Conservation (phyloP, 192 early-diverging fungal genomes). For the Linderina pennispora region DNA sequence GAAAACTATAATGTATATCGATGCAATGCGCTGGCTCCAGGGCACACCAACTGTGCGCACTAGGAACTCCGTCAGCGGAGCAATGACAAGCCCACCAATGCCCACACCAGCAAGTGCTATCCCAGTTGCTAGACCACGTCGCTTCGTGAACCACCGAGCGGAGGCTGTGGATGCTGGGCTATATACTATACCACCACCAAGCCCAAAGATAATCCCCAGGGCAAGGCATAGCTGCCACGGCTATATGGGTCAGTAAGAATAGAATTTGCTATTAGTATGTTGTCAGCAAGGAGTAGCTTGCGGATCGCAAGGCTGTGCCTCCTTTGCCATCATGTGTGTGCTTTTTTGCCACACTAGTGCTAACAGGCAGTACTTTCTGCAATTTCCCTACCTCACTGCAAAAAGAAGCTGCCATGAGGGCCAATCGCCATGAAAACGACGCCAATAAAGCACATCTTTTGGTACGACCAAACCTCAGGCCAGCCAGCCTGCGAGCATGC, state of each 20-base stretch:
- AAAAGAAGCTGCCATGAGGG: neutral
- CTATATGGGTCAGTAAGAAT: too few relatives aligned
- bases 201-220: conserved; percentile 50
- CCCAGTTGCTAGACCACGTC: conserved; percentile 48
- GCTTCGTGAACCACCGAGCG: conserved; percentile 47
- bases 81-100: conserved; percentile 46
- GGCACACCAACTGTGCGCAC: conserved; percentile 10
- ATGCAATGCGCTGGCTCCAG: conserved; percentile 16
- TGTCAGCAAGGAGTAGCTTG: too few relatives aligned
- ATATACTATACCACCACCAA: conserved; percentile 43
- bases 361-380: too few relatives aligned
- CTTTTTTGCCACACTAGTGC: too few relatives aligned
- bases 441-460: neutral
- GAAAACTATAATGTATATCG: conserved; percentile 19
- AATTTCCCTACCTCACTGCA: too few relatives aligned
- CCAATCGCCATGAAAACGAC: neutral
- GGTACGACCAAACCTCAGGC: neutral
- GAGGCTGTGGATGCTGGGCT: conserved; percentile 44
- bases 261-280: too few relatives aligned
- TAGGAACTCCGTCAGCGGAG: conserved; percentile 25
- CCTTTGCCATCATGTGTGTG: too few relatives aligned
- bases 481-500: neutral
- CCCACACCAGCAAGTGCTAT: conserved; percentile 53
- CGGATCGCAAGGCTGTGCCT: too few relatives aligned
- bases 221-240: conserved; percentile 52